A percentile compares a stretch with the other conserved stretches of the same genome.
These are phyloP conservation scores for Trypanosoma conorhini DNA, from an alignment of 208 protist species.

Conservation along the genomic window DNA sequence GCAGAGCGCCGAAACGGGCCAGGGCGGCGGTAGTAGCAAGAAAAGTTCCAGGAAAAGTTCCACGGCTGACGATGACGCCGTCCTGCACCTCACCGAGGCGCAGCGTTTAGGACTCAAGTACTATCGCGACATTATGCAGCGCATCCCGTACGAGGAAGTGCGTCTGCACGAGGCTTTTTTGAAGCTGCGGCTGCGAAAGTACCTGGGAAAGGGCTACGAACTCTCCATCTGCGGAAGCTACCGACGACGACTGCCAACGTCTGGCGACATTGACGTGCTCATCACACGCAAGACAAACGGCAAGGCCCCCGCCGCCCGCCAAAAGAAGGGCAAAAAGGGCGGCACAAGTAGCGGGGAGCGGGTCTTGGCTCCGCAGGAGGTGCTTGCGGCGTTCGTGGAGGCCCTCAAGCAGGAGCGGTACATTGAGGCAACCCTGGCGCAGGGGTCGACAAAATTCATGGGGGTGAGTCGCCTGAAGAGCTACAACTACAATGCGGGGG, in stretches of 20 bases:
- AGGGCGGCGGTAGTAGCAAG: slow-evolving; percentile 1
- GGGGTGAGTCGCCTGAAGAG: slow-evolving; percentile 75
- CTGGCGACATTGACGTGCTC: slow-evolving; percentile 89
- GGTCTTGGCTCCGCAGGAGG: slow-evolving; percentile 35
- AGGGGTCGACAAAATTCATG: slow-evolving; percentile 90
- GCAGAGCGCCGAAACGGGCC: slow-evolving; percentile 22
- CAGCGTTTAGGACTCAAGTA: slow-evolving; percentile 82
- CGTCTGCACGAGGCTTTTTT: slow-evolving; percentile 80
- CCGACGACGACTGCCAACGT: slow-evolving; percentile 52
- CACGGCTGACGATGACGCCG: slow-evolving; percentile 20
- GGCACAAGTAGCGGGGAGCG: not conserved
- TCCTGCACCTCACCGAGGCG: slow-evolving; percentile 65
- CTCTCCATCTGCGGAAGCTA: slow-evolving; percentile 85
- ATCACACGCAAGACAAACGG: slow-evolving; percentile 53
- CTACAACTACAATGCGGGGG: slow-evolving; percentile 31
- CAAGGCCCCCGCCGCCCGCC: not conserved
- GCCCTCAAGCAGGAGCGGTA: slow-evolving; percentile 69
- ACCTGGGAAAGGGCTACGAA: slow-evolving; percentile 69
- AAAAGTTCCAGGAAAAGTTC: slow-evolving; percentile 4
- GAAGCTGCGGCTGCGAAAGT: slow-evolving; percentile 69
- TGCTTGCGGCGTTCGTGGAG: slow-evolving; percentile 56
- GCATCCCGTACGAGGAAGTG: slow-evolving; percentile 82
- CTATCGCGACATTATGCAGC: slow-evolving; percentile 75
- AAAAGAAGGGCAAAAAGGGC: slow-evolving; percentile 7
- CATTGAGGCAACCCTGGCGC: slow-evolving; percentile 80